A percentile compares a stretch with the other conserved stretches of the same genome.
phyloP scores from a whole-genome alignment of 179 eudicot genomes.

The Spinacia oleracea region DNA sequence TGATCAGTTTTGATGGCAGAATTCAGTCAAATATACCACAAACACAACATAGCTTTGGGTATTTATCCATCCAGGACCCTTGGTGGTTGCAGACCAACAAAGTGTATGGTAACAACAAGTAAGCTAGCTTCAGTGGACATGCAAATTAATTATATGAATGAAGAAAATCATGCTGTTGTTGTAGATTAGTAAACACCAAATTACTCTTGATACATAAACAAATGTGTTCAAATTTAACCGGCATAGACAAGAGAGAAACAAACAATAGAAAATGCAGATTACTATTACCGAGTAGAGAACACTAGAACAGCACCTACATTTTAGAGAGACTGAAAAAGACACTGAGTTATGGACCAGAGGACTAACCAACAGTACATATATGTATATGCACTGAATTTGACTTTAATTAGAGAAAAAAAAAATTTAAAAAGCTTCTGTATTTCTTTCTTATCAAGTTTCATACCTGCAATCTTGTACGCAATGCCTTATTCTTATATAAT shows the following conservation, averaged over 20 bases:
- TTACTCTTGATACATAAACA: constrained; percentile 1
- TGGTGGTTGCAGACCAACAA: not conserved
- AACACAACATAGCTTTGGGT: not conserved
- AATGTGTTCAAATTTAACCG: not conserved
- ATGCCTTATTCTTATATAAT: constrained; percentile 75
- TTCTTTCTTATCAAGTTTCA: constrained; percentile 6
- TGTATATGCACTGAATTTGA: not conserved
- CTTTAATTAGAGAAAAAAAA: not conserved
- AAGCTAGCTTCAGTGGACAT: not conserved
- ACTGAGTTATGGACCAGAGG: not conserved
- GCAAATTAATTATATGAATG: not conserved
- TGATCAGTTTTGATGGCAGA: not conserved
- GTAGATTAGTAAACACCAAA: not conserved
- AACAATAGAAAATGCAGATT: not conserved
- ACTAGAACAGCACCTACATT: not conserved
- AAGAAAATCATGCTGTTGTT: not conserved
- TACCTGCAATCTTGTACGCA: constrained; percentile 87
- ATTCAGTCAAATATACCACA: not conserved
- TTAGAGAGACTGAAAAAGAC: not conserved
- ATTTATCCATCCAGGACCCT: not conserved
- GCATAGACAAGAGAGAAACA: not conserved
- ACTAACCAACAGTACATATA: not conserved
- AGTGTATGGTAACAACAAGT: not conserved
- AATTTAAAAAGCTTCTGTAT: no score
- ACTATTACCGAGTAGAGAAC: not conserved